phyloP scores from a whole-genome alignment of 1,139 yeast species.

The Petasospora fabianii region DNA sequence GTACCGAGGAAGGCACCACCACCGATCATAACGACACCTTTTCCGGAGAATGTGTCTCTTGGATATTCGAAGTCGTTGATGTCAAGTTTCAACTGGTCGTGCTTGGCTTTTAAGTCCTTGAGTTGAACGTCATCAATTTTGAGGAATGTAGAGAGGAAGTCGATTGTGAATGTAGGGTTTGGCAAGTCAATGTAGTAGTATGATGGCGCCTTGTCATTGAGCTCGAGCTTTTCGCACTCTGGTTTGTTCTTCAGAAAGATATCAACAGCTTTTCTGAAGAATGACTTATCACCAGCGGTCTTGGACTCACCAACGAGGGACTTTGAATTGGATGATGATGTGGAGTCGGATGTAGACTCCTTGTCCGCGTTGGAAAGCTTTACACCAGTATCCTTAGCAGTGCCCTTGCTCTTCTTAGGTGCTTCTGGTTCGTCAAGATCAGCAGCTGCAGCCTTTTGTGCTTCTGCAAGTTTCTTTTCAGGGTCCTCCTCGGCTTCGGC shows the following conservation, averaged over 20 bases:
- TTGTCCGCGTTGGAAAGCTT: background rate
- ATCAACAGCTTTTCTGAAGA: slow-evolving; percentile 20
- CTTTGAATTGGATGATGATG: background rate
- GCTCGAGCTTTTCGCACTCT: slow-evolving; percentile 15
- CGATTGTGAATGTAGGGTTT: slow-evolving; percentile 26
- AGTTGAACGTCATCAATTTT: slow-evolving; percentile 24
- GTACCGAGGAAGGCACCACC: slow-evolving; percentile 59
- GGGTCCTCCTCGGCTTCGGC: background rate
- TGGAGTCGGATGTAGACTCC: background rate
- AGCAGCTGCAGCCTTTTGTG: background rate
- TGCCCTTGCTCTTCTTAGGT: background rate
- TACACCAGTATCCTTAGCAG: background rate
- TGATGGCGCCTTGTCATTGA: slow-evolving; percentile 25
- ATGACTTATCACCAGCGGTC: slow-evolving; percentile 5
- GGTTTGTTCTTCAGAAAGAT: slow-evolving; percentile 24
- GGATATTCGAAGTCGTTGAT: slow-evolving; percentile 20
- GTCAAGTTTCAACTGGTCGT: slow-evolving; percentile 19
- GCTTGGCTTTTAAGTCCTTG: slow-evolving; percentile 22
- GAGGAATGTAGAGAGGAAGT: slow-evolving; percentile 21
- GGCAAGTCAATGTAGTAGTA: slow-evolving; percentile 26
- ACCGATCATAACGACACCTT: slow-evolving; percentile 61
- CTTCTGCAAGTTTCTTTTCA: background rate
- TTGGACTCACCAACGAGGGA: background rate
- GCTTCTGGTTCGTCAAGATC: background rate
- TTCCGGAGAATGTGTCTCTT: slow-evolving; percentile 44